Conservation (phyloP, 345 rosid species). For the Populus simonii region DNA sequence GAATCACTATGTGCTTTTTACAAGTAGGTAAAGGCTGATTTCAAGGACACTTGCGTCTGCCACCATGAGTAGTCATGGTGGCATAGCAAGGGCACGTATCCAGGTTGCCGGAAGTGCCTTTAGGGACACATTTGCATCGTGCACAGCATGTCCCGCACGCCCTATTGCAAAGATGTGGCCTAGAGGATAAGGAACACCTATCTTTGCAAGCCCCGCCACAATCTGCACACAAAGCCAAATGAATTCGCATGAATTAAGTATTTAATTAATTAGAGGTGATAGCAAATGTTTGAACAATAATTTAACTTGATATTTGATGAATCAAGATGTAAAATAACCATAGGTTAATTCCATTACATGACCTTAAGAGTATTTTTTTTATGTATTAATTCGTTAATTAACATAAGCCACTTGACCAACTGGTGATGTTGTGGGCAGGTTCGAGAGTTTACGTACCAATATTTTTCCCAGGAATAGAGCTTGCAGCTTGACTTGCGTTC, state of each 20-base stretch:
- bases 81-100: constrained; percentile 29
- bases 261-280: not conserved
- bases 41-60: constrained; percentile 27
- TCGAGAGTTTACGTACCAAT: not conserved
- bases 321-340: too few species aligned
- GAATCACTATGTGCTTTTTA: not conserved
- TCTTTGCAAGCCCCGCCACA: constrained; percentile 17
- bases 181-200: constrained; percentile 24
- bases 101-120: constrained; percentile 31
- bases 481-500: not conserved
- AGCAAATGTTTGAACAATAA: not conserved
- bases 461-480: not conserved
- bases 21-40: not conserved
- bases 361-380: too few species aligned
- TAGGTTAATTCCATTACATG: too few species aligned
- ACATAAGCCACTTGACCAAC: not conserved
- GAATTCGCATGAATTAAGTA: not conserved
- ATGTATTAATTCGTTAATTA: too few species aligned
- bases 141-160: constrained; percentile 33
- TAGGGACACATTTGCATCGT: constrained; percentile 32
- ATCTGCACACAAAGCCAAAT: not conserved
- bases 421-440: not conserved
- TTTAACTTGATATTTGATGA: not conserved
- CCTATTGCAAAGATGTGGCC: constrained; percentile 30
- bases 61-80: constrained; percentile 29